A percentile compares a stretch with the other conserved stretches of the same genome.
Conservation (phyloP, 2,329 filamentous ascomycete species). For the Chaetomium strumarium region DNA sequence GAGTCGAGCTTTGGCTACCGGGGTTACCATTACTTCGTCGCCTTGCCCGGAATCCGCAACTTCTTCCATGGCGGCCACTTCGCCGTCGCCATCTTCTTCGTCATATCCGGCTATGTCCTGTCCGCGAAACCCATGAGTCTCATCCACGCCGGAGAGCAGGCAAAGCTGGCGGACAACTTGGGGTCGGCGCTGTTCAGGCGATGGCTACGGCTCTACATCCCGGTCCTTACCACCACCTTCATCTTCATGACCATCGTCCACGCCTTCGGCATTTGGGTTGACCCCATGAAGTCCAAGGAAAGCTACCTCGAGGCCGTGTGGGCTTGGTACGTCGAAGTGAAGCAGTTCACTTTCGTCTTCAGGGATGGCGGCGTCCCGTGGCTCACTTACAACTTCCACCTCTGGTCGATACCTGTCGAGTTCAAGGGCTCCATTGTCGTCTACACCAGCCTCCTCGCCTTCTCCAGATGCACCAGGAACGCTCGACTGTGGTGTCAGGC, state of each 20-base stretch:
- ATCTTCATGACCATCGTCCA: conserved; percentile 47
- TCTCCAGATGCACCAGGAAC: conserved; percentile 48
- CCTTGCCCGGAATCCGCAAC: conserved; percentile 52
- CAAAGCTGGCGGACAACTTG: conserved; percentile 38
- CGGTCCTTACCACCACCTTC: conserved; percentile 48
- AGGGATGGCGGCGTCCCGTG: conserved; percentile 45
- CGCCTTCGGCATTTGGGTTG: conserved; percentile 40
- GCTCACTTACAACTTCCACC: conserved; percentile 53
- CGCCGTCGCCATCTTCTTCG: conserved; percentile 51
- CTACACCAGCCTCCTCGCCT: conserved; percentile 51
- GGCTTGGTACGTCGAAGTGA: conserved; percentile 46
- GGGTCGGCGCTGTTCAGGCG: conserved; percentile 41
- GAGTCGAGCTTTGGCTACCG: conserved; percentile 50
- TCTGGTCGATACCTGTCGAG: conserved; percentile 58
- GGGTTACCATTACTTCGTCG: conserved; percentile 41
- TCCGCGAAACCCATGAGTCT: conserved; percentile 44
- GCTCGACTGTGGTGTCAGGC: conserved; percentile 49
- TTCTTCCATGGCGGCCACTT: conserved; percentile 59
- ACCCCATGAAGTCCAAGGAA: conserved; percentile 32
- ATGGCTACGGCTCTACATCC: conserved; percentile 41
- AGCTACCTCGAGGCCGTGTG: conserved; percentile 44
- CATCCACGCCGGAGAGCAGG: conserved; percentile 39
- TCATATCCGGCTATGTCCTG: conserved; percentile 54
- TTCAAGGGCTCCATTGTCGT: conserved; percentile 57
- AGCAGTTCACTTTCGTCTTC: conserved; percentile 63